Base-by-base conservation (phyloP, 2,329 filamentous ascomycete species). In the Pseudogymnoascus sp. region DNA sequence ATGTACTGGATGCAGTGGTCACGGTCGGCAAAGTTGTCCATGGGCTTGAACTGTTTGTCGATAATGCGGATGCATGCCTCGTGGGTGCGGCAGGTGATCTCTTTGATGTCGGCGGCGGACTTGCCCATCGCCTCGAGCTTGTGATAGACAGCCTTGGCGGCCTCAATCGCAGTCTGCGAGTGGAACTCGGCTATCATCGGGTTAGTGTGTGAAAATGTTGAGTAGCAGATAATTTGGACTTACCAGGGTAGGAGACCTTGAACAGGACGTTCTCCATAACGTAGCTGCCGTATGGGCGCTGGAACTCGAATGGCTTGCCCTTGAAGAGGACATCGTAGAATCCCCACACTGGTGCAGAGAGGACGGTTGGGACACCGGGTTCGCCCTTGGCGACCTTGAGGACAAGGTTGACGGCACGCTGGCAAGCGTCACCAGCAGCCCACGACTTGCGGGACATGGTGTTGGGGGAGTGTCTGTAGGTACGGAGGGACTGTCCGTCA, bases 1-100 rank as follows among this genome's bases (percentile, higher is more conserved):
- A 99, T 99, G 85, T 99, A 99, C 80, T 97, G 94, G 68, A 99
- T 93, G 79, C 94, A 99, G 84, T 99, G 94, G 78, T 99, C 94
- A 72, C 94, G 91, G 79, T 99, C 94, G 72, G 94, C 94, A 73
- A 97, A 99, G 86, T 99, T 99, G 81, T 97, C 92, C 90, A 99
- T 96, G 69, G 92, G 87, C 84, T 97, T 97, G 84, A 96, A 95
- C 79, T 99, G 94, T 84, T 99, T 99, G 84, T 99, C 94, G 71
- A 99, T 99, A 78, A 99, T 99, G 71, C 94, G 91, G 73, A 99
- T 85, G 80, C 94, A 97, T 62, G 94, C 94, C 78, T 99, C 94
- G 79, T 99, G 94, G 7, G 94, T 99, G 70, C 94, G 88, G 85
- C 93, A 96, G 69, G 88, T 91, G 71, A 99, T 85, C 64, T 83